Percentiles rank a stretch among this genome's conserved stretches.
Conservation (phyloP, 2,329 filamentous ascomycete genomes). For the Botrytis tulipae region DNA sequence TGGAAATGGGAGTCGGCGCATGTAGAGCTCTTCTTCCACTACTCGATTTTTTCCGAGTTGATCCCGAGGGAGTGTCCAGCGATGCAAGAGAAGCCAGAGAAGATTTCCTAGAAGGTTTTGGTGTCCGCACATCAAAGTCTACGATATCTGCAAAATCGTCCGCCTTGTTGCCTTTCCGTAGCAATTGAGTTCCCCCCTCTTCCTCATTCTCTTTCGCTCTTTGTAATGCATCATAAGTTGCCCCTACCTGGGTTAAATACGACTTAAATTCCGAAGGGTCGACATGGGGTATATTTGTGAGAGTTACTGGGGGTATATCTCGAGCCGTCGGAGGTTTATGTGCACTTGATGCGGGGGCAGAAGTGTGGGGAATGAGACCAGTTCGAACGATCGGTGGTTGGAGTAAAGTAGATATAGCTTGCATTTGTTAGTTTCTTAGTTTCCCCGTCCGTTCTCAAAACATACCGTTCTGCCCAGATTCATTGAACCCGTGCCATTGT, state of each 20-base stretch:
- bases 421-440: slow-evolving; percentile 20
- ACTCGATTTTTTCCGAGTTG: slow-evolving; percentile 50
- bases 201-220: slow-evolving; percentile 77
- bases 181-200: slow-evolving; percentile 47
- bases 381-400: slow-evolving; percentile 88
- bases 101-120: slow-evolving; percentile 38
- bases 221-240: slow-evolving; percentile 84
- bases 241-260: slow-evolving; percentile 82
- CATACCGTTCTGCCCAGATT: slow-evolving; percentile 81
- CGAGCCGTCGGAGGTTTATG: slow-evolving; percentile 80
- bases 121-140: slow-evolving; percentile 36
- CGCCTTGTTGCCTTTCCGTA: slow-evolving; percentile 37
- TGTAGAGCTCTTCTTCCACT: slow-evolving; percentile 60
- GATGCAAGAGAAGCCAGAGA: slow-evolving; percentile 45
- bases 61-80: slow-evolving; percentile 30
- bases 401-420: slow-evolving; percentile 89
- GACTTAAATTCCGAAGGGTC: slow-evolving; percentile 76
- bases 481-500: slow-evolving; percentile 56
- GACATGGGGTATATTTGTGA: slow-evolving; percentile 84
- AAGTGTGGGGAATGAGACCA: slow-evolving; percentile 76
- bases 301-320: slow-evolving; percentile 89
- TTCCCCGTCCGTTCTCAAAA: slow-evolving; percentile 15
- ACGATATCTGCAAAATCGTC: slow-evolving; percentile 44
- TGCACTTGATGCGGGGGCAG: slow-evolving; percentile 64
- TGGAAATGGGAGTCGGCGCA: slow-evolving; percentile 82